Evolutionary conservation across 371 early-diverging fungal genomes (phyloP).

Genomic region (Apophysomyces ossiformis): DNA sequence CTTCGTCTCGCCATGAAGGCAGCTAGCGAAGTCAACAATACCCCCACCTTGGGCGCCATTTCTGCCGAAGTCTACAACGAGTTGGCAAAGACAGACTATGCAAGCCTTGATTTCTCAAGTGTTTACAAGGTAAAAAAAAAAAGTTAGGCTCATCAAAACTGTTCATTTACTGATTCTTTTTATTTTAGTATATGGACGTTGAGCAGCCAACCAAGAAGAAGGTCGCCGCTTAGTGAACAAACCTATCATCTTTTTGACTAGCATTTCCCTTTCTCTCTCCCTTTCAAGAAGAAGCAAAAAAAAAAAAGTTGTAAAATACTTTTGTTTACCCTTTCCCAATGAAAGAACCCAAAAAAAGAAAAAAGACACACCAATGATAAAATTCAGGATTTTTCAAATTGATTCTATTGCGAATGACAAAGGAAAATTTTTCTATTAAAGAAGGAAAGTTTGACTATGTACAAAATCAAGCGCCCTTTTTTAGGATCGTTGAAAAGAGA

Average conservation of each 20-base stretch:
- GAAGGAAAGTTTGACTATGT: neutral
- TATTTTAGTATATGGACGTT: slow-evolving; percentile 22
- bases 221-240: neutral
- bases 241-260: no score
- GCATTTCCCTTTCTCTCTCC: no score
- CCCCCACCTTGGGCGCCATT: slow-evolving; percentile 75
- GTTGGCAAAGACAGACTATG: slow-evolving; percentile 61
- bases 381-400: neutral
- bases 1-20: slow-evolving; percentile 89
- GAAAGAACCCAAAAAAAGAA: neutral
- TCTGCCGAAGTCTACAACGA: slow-evolving; percentile 83
- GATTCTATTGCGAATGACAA: slow-evolving; percentile 1
- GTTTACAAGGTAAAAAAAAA: slow-evolving; percentile 64
- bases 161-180: neutral
- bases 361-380: neutral
- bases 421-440: slow-evolving; percentile 8
- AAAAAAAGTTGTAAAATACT: no score
- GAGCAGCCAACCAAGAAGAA: neutral
- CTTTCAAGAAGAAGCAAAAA: no score
- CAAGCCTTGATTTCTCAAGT: slow-evolving; percentile 75
- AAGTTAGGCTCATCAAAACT: no score
- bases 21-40: slow-evolving; percentile 76
- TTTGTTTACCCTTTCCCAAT: neutral
- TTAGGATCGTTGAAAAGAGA: neutral
- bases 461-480: neutral